Evolutionary conservation across 2,329 filamentous ascomycete genomes (phyloP).

Genomic region (Alternaria longipes): DNA sequence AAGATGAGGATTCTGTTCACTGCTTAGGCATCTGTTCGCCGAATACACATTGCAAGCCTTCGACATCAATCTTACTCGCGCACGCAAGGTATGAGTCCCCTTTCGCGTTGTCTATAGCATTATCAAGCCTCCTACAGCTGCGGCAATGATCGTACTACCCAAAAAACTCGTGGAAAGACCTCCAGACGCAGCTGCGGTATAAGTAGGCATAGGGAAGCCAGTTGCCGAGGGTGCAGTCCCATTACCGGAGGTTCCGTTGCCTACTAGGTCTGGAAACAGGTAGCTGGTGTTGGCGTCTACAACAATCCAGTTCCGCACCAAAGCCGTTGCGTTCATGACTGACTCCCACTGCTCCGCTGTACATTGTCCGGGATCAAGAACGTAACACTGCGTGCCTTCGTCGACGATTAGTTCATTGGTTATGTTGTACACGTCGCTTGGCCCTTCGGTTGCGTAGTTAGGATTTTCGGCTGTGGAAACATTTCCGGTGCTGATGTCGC

Average conservation of each 20-base stretch:
- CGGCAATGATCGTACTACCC: slow-evolving; percentile 17
- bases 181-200: slow-evolving; percentile 20
- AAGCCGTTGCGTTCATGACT: slow-evolving; percentile 43
- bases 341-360: slow-evolving; percentile 44
- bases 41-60: not conserved
- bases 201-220: not conserved
- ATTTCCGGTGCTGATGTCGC: slow-evolving; percentile 64
- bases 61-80: not conserved
- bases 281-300: slow-evolving; percentile 45
- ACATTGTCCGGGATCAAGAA: slow-evolving; percentile 41
- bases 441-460: slow-evolving; percentile 48
- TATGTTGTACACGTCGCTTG: slow-evolving; percentile 54
- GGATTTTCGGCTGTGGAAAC: slow-evolving; percentile 53
- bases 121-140: slow-evolving; percentile 19
- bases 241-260: slow-evolving; percentile 26
- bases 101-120: slow-evolving; percentile 12
- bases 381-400: slow-evolving; percentile 50
- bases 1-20: not conserved
- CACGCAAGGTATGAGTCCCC: not conserved
- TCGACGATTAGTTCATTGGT: slow-evolving; percentile 56
- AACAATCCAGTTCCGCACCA: slow-evolving; percentile 48
- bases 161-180: slow-evolving; percentile 9
- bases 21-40: not conserved
- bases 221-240: slow-evolving; percentile 2
- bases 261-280: slow-evolving; percentile 39